A percentile compares a stretch with the other conserved stretches of the same genome.
Evolutionary conservation across 2,329 filamentous ascomycete species (phyloP).

Genomic region (Thelonectria discophora): DNA sequence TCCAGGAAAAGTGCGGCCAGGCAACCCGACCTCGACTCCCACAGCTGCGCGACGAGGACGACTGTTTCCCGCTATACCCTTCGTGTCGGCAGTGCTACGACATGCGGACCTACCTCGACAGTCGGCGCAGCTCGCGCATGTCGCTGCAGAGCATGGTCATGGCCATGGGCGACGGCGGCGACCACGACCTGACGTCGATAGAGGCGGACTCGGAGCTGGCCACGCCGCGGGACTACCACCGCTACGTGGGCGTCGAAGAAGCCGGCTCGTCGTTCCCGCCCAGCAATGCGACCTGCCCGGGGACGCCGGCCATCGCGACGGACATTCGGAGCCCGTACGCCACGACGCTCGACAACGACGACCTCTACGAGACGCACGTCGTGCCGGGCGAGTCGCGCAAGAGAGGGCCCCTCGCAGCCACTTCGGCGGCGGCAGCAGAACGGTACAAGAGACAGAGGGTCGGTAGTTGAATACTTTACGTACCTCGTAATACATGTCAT

Average conservation of each 20-base stretch:
- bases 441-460: constrained; percentile 35
- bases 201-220: constrained; percentile 53
- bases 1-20: constrained; percentile 55
- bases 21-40: constrained; percentile 52
- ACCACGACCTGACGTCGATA: constrained; percentile 52
- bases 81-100: constrained; percentile 55
- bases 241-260: constrained; percentile 49
- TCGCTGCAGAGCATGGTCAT: constrained; percentile 56
- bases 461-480: constrained; percentile 2
- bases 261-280: constrained; percentile 46
- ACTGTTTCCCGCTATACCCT: constrained; percentile 52
- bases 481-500: constrained; percentile 31
- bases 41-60: constrained; percentile 52
- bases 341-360: constrained; percentile 47
- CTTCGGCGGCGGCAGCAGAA: constrained; percentile 10
- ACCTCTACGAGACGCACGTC: constrained; percentile 38
- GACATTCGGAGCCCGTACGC: constrained; percentile 53
- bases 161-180: constrained; percentile 43
- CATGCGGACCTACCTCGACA: constrained; percentile 51
- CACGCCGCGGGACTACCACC: constrained; percentile 51
- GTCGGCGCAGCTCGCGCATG: constrained; percentile 52
- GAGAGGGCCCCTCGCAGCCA: constrained; percentile 19
- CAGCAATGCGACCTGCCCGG: constrained; percentile 33
- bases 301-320: constrained; percentile 45
- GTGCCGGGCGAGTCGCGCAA: constrained; percentile 31